Base-by-base conservation (phyloP, 2,329 filamentous ascomycete species). In the Xylariaceae sp. region DNA sequence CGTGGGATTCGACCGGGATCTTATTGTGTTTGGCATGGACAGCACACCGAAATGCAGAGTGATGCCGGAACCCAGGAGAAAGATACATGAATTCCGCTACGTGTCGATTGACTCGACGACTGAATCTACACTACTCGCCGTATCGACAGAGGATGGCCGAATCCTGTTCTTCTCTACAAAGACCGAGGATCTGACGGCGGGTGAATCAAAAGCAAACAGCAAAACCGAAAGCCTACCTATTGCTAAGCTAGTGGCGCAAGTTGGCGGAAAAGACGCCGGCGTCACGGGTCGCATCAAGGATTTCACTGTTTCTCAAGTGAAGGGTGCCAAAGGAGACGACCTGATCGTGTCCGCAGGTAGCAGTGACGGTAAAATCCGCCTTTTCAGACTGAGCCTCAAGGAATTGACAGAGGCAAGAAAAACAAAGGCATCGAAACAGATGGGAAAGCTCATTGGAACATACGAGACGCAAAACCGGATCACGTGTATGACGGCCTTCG, bases 111-210 rank as follows among this genome's bases (percentile, higher is more conserved):
- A 80, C 13, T 75, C 76, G 4, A 75, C 76, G 53, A 75, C 75
- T 18, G 82, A 85, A 42, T 70, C 75, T n/a, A 72, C 73, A 6
- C 73, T 92, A 4, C 74, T 97, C 48, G 86, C 88, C 0, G 79
- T 94, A 0, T 91, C 91, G 1, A 97, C 94, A 0, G 94, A 97
- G 72, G 93, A 97, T 71, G 94, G 94, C 0, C 82, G 89, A 55
- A 82, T 97, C 42, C 70, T 96, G 55, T 90, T 97, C 73, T 96
- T 90, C 73, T 88, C 88, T 44, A 92, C 90, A 1, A 80, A 77
- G 52, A 72, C 74, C 0, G 75, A 77, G 8, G 78, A 83, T 62
- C 67, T 84, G 4, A 70, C 62, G 57, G 64, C 64, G 57, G 72
- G 67, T 49, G 72, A 75, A 44, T 68, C 73, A 18, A 72, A 73